Percentiles rank a stretch among this genome's conserved stretches.
These are phyloP conservation scores for Durio zibethinus DNA, from an alignment of 345 rosid genomes.

Conservation along the genomic window DNA sequence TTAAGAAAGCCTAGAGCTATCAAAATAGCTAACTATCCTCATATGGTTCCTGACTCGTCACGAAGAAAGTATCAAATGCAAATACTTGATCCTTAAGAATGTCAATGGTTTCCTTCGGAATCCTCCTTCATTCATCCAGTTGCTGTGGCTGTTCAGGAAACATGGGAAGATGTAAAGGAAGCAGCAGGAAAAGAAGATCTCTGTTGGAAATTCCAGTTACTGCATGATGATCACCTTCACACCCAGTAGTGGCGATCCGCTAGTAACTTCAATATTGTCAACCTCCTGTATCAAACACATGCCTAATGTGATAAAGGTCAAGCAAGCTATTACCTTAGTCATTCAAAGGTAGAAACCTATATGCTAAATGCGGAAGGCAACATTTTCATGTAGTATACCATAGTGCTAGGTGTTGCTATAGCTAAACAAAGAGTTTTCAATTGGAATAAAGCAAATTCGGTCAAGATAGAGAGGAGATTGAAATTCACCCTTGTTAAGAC, in stretches of 20 bases:
- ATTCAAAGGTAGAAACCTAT: neutral
- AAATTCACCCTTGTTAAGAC: neutral
- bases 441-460: neutral
- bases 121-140: constrained; percentile 66
- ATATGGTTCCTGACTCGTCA: constrained; percentile 93
- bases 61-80: constrained; percentile 89
- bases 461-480: neutral
- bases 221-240: constrained; percentile 66
- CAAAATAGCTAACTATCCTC: constrained; percentile 49
- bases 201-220: neutral
- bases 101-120: constrained; percentile 74
- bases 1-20: neutral
- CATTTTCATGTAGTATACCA: neutral
- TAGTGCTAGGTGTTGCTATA: neutral
- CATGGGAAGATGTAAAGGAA: constrained; percentile 16
- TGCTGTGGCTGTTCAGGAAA: constrained; percentile 56
- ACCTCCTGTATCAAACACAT: constrained; percentile 49
- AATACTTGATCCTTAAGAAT: constrained; percentile 86
- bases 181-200: constrained; percentile 11
- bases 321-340: constrained; percentile 1
- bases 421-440: neutral
- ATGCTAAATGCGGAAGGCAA: neutral
- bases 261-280: constrained; percentile 53
- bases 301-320: constrained; percentile 7
- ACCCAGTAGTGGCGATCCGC: constrained; percentile 91